phyloP scores from a whole-genome alignment of 2,329 filamentous ascomycete genomes.

The Cercospora sojina region DNA sequence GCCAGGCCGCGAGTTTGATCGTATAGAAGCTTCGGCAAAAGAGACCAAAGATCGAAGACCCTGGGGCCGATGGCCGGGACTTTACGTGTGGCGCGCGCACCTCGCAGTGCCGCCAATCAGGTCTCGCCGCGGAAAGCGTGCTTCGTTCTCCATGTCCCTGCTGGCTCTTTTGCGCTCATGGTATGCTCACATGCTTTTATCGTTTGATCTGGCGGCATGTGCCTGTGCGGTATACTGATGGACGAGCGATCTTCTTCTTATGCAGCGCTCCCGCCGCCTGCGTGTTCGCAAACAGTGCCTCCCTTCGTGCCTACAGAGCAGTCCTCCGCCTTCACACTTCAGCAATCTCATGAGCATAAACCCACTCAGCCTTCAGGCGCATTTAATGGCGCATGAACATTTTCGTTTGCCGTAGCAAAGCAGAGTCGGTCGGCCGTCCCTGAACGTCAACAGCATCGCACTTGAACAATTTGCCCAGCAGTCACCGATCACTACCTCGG shows the following conservation, averaged over 20 bases:
- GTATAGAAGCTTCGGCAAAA: background rate
- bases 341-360: background rate
- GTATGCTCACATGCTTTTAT: slow-evolving; percentile 8
- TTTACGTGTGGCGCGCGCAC: background rate
- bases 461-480: background rate
- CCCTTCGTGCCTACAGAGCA: background rate
- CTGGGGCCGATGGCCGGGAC: background rate
- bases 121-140: background rate
- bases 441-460: background rate
- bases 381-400: background rate
- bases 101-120: background rate
- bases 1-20: background rate
- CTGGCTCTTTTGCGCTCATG: background rate
- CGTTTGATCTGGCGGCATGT: slow-evolving; percentile 4
- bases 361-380: background rate
- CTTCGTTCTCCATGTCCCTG: background rate
- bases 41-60: background rate
- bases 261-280: background rate
- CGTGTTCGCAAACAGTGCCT: background rate
- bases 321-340: background rate
- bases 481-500: background rate
- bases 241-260: background rate
- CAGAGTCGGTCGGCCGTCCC: background rate
- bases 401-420: background rate
- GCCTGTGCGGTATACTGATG: background rate